A percentile compares a stretch with the other conserved stretches of the same genome.
Evolutionary conservation across 306 rosid genomes (phyloP).

Genomic region (Prosopis cineraria): DNA sequence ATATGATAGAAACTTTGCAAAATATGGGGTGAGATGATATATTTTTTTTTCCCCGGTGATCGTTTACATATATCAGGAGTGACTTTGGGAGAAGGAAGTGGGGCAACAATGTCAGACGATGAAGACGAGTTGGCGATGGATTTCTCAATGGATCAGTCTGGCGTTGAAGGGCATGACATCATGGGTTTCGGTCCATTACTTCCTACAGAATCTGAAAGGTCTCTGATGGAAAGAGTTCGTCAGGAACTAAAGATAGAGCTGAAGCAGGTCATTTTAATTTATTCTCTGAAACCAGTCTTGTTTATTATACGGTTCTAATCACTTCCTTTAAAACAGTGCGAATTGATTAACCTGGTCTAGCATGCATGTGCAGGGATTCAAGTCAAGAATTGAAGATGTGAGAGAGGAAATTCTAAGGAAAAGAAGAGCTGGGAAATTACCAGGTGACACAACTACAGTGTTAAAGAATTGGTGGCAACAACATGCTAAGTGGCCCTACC

Average conservation of each 20-base stretch:
- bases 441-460: slow-evolving; percentile 95
- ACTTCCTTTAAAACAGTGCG: background rate
- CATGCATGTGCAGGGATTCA: slow-evolving; percentile 68
- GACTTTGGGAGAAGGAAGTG: slow-evolving; percentile 86
- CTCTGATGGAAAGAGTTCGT: slow-evolving; percentile 94
- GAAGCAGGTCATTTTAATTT: slow-evolving; percentile 61
- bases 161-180: slow-evolving; percentile 76
- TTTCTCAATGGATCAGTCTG: slow-evolving; percentile 72
- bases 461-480: slow-evolving; percentile 98
- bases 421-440: slow-evolving; percentile 98
- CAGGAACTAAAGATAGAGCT: slow-evolving; percentile 95
- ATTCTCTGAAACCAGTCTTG: background rate
- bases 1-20: background rate
- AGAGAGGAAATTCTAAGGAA: slow-evolving; percentile 94
- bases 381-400: slow-evolving; percentile 96
- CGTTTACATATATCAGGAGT: slow-evolving; percentile 54
- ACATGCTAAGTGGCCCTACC: slow-evolving; percentile 99
- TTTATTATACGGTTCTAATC: background rate
- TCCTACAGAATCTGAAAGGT: slow-evolving; percentile 97
- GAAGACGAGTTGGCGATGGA: slow-evolving; percentile 87
- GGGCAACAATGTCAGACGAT: slow-evolving; percentile 98
- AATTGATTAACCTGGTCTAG: background rate
- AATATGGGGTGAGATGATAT: background rate
- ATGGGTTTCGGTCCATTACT: slow-evolving; percentile 95
- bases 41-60: background rate